phyloP scores from a whole-genome alignment of 108 stramenopile genomes.

The Mediolabrus comicus region DNA sequence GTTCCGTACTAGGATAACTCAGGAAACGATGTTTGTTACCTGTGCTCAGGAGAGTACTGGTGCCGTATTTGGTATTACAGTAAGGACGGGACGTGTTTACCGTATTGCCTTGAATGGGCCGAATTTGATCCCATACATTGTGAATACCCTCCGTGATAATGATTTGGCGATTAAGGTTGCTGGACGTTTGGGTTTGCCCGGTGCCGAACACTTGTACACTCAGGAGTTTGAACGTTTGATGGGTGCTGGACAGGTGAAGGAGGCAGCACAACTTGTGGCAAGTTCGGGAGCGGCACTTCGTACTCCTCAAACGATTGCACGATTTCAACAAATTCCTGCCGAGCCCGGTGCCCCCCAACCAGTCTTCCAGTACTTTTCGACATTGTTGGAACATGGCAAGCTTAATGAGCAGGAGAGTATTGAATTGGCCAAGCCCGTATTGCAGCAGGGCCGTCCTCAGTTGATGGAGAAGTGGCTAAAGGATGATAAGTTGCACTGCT shows the following conservation, averaged over 20 bases:
- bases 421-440: constrained; percentile 96
- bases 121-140: constrained; percentile 94
- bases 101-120: constrained; percentile 90
- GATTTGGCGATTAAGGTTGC: constrained; percentile 94
- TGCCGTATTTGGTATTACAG: constrained; percentile 92
- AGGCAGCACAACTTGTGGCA: constrained; percentile 94
- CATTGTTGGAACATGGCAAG: constrained; percentile 92
- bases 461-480: constrained; percentile 99
- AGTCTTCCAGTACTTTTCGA: constrained; percentile 98
- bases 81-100: constrained; percentile 93
- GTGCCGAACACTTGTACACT: constrained; percentile 96
- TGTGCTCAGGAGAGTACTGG: constrained; percentile 81
- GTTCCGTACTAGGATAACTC: constrained; percentile 93
- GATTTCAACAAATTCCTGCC: constrained; percentile 97
- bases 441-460: constrained; percentile 93
- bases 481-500: constrained; percentile 94
- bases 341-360: constrained; percentile 95
- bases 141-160: constrained; percentile 89
- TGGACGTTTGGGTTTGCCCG: constrained; percentile 93
- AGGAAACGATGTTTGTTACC: constrained; percentile 96
- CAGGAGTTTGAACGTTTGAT: constrained; percentile 94
- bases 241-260: constrained; percentile 83
- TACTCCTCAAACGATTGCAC: constrained; percentile 95
- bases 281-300: constrained; percentile 85
- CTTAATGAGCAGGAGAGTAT: constrained; percentile 97